These are phyloP conservation scores for Silene conica DNA, from an alignment of 148 eudicot species.

Conservation along the genomic window DNA sequence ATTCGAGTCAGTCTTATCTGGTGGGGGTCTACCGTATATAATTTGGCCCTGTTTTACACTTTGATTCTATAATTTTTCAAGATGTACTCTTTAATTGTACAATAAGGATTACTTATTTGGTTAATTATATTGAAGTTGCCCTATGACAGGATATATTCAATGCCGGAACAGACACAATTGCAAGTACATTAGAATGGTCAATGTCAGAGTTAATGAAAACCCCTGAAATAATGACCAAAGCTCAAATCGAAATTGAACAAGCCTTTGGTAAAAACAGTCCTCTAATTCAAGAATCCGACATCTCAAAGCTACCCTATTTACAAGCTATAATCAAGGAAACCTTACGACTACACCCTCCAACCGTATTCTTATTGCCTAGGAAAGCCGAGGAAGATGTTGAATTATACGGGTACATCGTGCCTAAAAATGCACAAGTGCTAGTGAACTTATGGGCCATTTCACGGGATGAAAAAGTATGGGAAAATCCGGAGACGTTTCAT, in stretches of 20 bases:
- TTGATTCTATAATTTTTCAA: too few relatives aligned
- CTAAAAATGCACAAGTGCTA: conserved; percentile 55
- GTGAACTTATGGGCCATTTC: conserved; percentile 77
- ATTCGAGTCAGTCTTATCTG: too few relatives aligned
- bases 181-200: conserved; percentile 30
- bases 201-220: conserved; percentile 25
- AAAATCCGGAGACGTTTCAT: conserved; percentile 33
- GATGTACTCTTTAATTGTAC: too few relatives aligned
- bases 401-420: conserved; percentile 42
- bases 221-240: conserved; percentile 1
- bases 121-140: neutral
- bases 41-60: too few relatives aligned
- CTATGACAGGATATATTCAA: conserved; percentile 24
- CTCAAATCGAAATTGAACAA: conserved; percentile 22
- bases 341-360: conserved; percentile 53
- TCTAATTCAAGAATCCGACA: conserved; percentile 24
- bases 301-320: conserved; percentile 53
- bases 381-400: conserved; percentile 43
- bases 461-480: conserved; percentile 48
- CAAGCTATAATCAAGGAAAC: conserved; percentile 63
- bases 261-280: conserved; percentile 18
- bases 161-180: conserved; percentile 29
- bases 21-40: too few relatives aligned
- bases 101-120: neutral
- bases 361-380: conserved; percentile 50